phyloP scores from a whole-genome alignment of 1,284 basidiomycete genomes.

The Chondrostereum purpureum region DNA sequence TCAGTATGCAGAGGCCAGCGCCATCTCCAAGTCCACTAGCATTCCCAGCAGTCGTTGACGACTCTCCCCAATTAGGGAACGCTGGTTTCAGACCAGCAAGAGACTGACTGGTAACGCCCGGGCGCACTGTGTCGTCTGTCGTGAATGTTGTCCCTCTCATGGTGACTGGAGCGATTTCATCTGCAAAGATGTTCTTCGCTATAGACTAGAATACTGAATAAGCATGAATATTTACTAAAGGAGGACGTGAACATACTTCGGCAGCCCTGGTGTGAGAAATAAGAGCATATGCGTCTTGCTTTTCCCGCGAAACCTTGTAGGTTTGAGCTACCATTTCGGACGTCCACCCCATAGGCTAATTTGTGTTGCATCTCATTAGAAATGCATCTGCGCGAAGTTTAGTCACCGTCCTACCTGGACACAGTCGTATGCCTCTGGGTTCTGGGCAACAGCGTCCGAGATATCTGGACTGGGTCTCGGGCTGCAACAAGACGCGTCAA shows the following conservation, averaged over 20 bases:
- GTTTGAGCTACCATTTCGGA: conserved; percentile 79
- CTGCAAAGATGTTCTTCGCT: conserved; percentile 58
- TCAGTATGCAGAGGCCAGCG: conserved; percentile 85
- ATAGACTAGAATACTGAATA: conserved; percentile 42
- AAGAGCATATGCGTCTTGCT: conserved; percentile 78
- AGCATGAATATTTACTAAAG: conserved; percentile 4
- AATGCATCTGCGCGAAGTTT: too few species aligned
- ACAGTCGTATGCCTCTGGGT: conserved; percentile 64
- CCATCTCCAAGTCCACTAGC: conserved; percentile 95
- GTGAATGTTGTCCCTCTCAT: conserved; percentile 50
- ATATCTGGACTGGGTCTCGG: conserved; percentile 74
- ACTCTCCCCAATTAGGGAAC: conserved; percentile 74
- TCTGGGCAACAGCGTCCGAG: conserved; percentile 45
- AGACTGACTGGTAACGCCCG: conserved; percentile 66
- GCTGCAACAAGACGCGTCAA: too few species aligned
- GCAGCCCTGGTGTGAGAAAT: conserved; percentile 76
- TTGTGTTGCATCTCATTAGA: not conserved
- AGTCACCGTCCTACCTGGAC: conserved; percentile 58
- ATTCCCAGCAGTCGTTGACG: conserved; percentile 81
- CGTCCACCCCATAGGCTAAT: conserved; percentile 91
- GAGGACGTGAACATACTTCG: conserved; percentile 32
- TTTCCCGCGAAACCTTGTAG: conserved; percentile 68
- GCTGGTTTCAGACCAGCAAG: conserved; percentile 65
- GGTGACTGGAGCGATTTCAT: conserved; percentile 78
- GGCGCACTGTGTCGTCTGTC: conserved; percentile 78